Evolutionary conservation across 371 early-diverging fungal genomes (phyloP).

Genomic region (Mucor mucedo): DNA sequence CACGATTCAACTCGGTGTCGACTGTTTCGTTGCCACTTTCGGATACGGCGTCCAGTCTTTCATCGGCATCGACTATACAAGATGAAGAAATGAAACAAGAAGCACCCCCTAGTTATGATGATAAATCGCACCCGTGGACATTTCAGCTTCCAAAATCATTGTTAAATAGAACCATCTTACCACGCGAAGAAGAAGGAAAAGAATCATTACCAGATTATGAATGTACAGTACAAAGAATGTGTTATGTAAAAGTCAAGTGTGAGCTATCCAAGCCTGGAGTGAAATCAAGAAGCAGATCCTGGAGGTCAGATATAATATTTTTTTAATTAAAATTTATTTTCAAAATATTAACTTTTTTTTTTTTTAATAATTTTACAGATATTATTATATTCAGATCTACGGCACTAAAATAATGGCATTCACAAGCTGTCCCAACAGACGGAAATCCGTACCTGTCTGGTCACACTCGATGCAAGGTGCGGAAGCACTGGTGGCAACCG

Average conservation of each 20-base stretch:
- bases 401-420: conserved; percentile 29
- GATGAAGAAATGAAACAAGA: conserved; percentile 1
- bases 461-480: conserved; percentile 44
- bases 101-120: conserved; percentile 27
- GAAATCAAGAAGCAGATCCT: conserved; percentile 29
- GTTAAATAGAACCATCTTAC: conserved; percentile 13
- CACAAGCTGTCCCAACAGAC: conserved; percentile 7
- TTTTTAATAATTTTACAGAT: conserved; percentile 7
- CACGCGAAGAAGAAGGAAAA: conserved; percentile 37
- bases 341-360: no score
- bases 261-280: conserved; percentile 25
- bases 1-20: conserved; percentile 6
- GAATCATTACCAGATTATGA: conserved; percentile 35
- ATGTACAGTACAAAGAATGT: conserved; percentile 26
- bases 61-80: background rate
- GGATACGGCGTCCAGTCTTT: background rate
- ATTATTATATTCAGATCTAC: conserved; percentile 16
- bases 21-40: conserved; percentile 4
- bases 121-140: conserved; percentile 32
- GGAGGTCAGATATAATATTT: conserved; percentile 27
- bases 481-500: conserved; percentile 40
- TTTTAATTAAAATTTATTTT: background rate
- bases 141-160: conserved; percentile 21
- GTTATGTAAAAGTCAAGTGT: conserved; percentile 29
- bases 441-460: conserved; percentile 35